Evolutionary conservation across 2,329 filamentous ascomycete genomes (phyloP).

Genomic region (Talaromyces sp.): DNA sequence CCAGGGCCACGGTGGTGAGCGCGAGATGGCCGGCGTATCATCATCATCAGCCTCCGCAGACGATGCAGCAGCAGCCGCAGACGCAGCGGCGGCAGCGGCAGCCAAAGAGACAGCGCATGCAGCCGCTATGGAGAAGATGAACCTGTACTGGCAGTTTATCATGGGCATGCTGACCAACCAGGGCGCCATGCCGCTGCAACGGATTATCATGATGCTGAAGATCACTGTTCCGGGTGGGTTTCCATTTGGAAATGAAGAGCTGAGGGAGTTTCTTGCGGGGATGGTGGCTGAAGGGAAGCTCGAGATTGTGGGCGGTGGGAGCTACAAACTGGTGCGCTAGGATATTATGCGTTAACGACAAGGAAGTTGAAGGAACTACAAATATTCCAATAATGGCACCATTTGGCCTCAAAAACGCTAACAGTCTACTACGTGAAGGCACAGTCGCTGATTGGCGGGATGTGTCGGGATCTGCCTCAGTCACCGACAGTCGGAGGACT

Average conservation of each 20-base stretch:
- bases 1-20: conserved; percentile 18
- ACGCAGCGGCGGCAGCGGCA: conserved; percentile 36
- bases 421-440: background rate
- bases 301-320: conserved; percentile 61
- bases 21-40: conserved; percentile 17
- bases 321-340: conserved; percentile 52
- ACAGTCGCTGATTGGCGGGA: background rate
- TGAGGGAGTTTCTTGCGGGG: conserved; percentile 71
- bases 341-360: background rate
- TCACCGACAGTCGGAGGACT: background rate
- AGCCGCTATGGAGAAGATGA: conserved; percentile 62
- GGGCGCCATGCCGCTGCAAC: conserved; percentile 71
- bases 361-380: background rate
- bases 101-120: conserved; percentile 47
- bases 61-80: conserved; percentile 33
- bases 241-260: conserved; percentile 81
- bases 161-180: conserved; percentile 93
- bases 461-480: background rate
- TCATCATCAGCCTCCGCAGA: conserved; percentile 23
- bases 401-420: background rate
- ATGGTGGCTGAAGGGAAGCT: conserved; percentile 71
- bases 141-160: conserved; percentile 87
- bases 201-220: conserved; percentile 92
- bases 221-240: conserved; percentile 87
- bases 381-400: background rate